These are phyloP conservation scores for Metschnikowia borealis DNA, from an alignment of 805 yeast genomes.

Conservation along the genomic window DNA sequence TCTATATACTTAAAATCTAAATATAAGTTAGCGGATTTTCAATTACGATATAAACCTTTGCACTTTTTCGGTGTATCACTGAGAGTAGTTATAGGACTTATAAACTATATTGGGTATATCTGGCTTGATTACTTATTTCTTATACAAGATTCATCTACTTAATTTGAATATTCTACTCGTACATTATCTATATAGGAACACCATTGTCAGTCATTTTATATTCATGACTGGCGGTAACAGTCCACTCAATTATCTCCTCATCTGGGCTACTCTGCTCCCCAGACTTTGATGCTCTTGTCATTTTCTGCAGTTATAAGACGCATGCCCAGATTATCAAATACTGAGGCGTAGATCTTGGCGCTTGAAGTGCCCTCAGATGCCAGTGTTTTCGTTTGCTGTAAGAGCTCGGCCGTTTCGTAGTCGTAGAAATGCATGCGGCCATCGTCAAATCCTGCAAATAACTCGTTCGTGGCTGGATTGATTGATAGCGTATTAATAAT, in stretches of 20 bases:
- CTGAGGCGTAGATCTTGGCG: conserved; percentile 64
- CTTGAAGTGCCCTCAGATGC: conserved; percentile 69
- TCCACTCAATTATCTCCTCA: neutral
- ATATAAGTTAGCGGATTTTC: too few relatives aligned
- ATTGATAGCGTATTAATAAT: conserved; percentile 68
- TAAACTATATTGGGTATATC: too few relatives aligned
- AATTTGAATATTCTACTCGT: too few relatives aligned
- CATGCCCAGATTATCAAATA: conserved; percentile 76
- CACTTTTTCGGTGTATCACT: too few relatives aligned
- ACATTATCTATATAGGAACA: too few relatives aligned
- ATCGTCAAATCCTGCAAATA: conserved; percentile 81
- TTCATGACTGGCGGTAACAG: too few relatives aligned
- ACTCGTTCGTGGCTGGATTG: conserved; percentile 55
- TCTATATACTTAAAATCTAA: too few relatives aligned
- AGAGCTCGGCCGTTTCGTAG: conserved; percentile 63
- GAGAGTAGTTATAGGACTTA: too few relatives aligned
- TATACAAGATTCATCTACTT: too few relatives aligned
- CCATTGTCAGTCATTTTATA: too few relatives aligned
- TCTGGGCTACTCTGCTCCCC: conserved; percentile 44
- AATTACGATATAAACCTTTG: too few relatives aligned
- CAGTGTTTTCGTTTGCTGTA: conserved; percentile 50
- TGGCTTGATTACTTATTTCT: too few relatives aligned
- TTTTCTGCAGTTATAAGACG: conserved; percentile 83
- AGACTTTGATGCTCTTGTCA: conserved; percentile 81
- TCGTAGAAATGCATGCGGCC: conserved; percentile 78